Conservation (phyloP, 2,329 filamentous ascomycete genomes). For the Ustulina deusta region DNA sequence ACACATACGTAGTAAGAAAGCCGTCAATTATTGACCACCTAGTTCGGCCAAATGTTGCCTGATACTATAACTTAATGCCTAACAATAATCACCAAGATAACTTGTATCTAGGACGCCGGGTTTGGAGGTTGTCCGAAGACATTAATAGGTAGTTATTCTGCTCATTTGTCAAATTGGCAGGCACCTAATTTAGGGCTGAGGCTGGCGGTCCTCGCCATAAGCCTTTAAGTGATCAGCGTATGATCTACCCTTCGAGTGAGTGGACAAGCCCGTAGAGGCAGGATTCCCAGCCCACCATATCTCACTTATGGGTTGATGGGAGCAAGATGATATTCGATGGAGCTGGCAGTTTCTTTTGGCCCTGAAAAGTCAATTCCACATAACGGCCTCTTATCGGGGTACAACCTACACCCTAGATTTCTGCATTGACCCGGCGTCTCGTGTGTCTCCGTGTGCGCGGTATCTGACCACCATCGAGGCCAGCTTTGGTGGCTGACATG, state of each 20-base stretch:
- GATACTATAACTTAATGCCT: not conserved
- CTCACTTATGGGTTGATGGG: not conserved
- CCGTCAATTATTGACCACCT: not conserved
- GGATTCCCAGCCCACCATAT: slow-evolving; percentile 11
- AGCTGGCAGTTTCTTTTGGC: not conserved
- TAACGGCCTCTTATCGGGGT: slow-evolving; percentile 12
- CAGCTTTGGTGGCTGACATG: slow-evolving; percentile 34
- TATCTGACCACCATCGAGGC: slow-evolving; percentile 29
- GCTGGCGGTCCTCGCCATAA: slow-evolving; percentile 15
- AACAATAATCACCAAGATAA: not conserved
- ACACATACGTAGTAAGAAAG: not conserved
- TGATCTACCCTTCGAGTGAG: slow-evolving; percentile 29
- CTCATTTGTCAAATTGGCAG: not conserved
- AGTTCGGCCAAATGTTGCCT: not conserved
- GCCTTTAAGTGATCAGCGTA: slow-evolving; percentile 32
- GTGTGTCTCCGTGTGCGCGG: slow-evolving; percentile 10
- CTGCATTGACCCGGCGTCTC: not conserved
- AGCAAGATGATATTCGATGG: not conserved
- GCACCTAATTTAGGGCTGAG: slow-evolving; percentile 14
- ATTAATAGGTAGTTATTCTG: not conserved
- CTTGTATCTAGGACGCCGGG: not conserved
- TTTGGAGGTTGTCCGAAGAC: not conserved
- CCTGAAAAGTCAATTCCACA: slow-evolving; percentile 6
- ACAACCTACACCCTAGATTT: slow-evolving; percentile 1
- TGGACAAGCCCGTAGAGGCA: not conserved